Base-by-base conservation (phyloP, 2,329 filamentous ascomycete species). In the Fonsecaea nubica region DNA sequence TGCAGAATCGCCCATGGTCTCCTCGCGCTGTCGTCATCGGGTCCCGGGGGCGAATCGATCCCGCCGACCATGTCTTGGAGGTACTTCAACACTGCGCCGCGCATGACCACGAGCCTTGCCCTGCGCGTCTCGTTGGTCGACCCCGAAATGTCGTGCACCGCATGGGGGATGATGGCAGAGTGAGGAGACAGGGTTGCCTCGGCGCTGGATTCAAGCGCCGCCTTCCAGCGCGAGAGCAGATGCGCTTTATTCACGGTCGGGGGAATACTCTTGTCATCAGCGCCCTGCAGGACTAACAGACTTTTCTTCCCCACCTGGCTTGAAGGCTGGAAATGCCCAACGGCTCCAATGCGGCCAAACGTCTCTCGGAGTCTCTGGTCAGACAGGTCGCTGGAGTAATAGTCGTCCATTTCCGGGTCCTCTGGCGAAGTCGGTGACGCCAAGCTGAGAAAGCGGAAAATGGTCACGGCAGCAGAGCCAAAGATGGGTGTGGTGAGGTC, bases 321-420 rank as follows among this genome's bases (percentile, higher is more conserved):
- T 30, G 55, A 59, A 4, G 58, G 62, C 21, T 52, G 30, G 12
- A 69, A 33, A 45, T 63, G 63, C 2, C 42, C 35, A 5, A 48
- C 42, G 0, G 18, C 18, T 10, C 54, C 58, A n/a, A 69, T 54
- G 9, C 42, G 54, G 3, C 88, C 85, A 84, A 94, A 97, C n/a
- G 89, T 89, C 13, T 76, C 76, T 30, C 77, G 74, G 6, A 93
- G 80, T 18, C 83, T 81, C 36, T 85, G 81, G 50, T 87, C 84
- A 0, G 81, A 77, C n/a, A 95, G 79, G 75, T 95, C 91, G 2
- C 87, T 89, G n/a, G 90, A 93, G 79, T 96, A 97, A 75, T 91
- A 92, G 76, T 97, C 93, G 76, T 97, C 93, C 65, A 91, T 90
- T 9, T 89, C 90, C 4, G 87, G 82, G 58, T 81, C 77, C 55